phyloP scores from a whole-genome alignment of 495 filamentous ascomycete species.

The Podospora comata region DNA sequence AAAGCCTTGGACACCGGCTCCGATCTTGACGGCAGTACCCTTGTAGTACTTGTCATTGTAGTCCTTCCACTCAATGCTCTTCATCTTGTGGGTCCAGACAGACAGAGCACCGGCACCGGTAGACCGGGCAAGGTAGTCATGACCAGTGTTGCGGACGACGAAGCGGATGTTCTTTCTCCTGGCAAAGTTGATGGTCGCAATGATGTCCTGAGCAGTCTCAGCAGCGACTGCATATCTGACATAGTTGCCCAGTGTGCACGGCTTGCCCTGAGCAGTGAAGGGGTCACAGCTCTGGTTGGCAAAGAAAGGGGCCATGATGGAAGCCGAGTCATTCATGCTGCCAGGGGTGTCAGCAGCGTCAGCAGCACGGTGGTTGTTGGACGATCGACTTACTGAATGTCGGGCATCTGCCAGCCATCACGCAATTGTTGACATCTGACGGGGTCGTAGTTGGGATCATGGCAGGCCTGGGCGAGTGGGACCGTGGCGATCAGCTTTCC shows the following conservation, averaged over 20 bases:
- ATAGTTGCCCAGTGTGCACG: constrained; percentile 57
- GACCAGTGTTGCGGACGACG: constrained; percentile 49
- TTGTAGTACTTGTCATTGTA: constrained; percentile 42
- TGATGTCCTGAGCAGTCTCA: constrained; percentile 36
- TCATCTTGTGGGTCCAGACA: constrained; percentile 54
- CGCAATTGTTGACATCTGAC: constrained; percentile 24
- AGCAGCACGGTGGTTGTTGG: neutral
- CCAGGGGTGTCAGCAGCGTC: constrained; percentile 10
- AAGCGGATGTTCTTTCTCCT: constrained; percentile 42
- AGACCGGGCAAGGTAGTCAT: constrained; percentile 49
- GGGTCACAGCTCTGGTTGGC: constrained; percentile 44
- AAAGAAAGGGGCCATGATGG: constrained; percentile 45
- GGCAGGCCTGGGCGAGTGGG: constrained; percentile 51
- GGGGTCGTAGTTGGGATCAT: constrained; percentile 34
- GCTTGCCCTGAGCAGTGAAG: constrained; percentile 23
- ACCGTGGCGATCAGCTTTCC: constrained; percentile 50
- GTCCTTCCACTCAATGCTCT: constrained; percentile 43
- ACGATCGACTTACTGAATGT: constrained; percentile 31
- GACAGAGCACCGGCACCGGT: constrained; percentile 50
- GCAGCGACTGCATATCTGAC: constrained; percentile 55
- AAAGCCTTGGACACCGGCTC: constrained; percentile 56
- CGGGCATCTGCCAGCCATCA: constrained; percentile 30
- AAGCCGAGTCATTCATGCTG: constrained; percentile 44
- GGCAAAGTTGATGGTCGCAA: constrained; percentile 48
- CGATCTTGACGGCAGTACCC: constrained; percentile 51